phyloP scores from a whole-genome alignment of 73 alveolate species.

The Uronychia setigera region DNA sequence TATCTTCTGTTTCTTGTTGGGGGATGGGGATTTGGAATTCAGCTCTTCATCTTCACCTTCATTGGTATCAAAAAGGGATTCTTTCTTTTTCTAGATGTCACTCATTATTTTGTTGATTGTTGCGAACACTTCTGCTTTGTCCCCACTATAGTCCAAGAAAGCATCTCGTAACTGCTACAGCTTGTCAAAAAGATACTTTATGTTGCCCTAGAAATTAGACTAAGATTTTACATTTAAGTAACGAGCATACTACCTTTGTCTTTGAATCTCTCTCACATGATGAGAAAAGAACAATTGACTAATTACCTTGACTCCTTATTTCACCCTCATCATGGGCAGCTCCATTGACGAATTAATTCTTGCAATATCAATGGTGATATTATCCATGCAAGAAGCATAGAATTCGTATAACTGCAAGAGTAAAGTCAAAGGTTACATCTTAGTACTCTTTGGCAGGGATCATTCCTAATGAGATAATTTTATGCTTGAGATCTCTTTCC shows the following conservation, averaged over 20 bases:
- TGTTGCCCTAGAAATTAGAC: neutral
- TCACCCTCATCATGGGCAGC: neutral
- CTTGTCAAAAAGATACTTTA: neutral
- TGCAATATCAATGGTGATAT: neutral
- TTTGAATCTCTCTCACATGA: neutral
- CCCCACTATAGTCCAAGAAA: neutral
- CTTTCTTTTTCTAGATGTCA: neutral
- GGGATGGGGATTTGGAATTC: neutral
- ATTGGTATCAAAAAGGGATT: no score
- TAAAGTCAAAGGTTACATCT: neutral
- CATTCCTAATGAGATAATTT: neutral
- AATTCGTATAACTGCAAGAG: neutral
- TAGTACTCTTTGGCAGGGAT: neutral
- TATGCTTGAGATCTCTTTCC: neutral
- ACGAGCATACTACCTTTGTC: neutral
- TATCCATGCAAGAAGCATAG: neutral
- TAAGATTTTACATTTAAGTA: neutral
- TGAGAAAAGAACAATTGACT: neutral
- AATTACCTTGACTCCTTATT: neutral
- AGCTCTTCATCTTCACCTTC: no score
- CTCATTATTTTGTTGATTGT: neutral
- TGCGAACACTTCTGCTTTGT: neutral
- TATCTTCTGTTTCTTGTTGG: neutral
- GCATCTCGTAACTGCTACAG: neutral
- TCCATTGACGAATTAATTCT: neutral